Evolutionary conservation across 2,329 filamentous ascomycete species (phyloP).

Genomic region (Aspergillus sp.): DNA sequence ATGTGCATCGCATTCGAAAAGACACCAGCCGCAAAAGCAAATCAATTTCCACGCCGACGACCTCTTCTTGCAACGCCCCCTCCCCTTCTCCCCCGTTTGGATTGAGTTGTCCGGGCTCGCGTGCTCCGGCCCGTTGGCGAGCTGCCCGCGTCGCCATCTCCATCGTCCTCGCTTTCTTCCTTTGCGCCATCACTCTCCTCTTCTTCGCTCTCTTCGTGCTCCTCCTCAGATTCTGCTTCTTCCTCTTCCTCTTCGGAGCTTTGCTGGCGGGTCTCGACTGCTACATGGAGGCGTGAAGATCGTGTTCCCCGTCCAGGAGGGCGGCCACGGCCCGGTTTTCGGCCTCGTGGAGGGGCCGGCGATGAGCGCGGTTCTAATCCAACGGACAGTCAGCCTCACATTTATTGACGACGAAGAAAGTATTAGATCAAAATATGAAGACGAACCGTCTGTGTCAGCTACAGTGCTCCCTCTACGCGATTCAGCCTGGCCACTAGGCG

Average conservation of each 20-base stretch:
- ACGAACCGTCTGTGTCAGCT: constrained; percentile 49
- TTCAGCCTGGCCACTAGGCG: constrained; percentile 32
- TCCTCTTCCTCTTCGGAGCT: constrained; percentile 33
- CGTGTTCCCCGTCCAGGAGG: constrained; percentile 37
- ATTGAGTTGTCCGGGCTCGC: constrained; percentile 34
- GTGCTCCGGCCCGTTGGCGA: constrained; percentile 37
- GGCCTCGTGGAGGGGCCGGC: constrained; percentile 42
- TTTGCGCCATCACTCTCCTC: constrained; percentile 37
- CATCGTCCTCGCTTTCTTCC: constrained; percentile 39
- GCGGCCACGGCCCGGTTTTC: constrained; percentile 35
- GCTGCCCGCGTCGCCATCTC: constrained; percentile 34
- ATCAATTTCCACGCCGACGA: constrained; percentile 30
- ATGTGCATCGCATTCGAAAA: background rate
- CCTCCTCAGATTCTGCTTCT: constrained; percentile 41
- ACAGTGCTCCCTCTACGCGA: constrained; percentile 47
- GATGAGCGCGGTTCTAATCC: constrained; percentile 43
- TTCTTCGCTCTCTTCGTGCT: constrained; percentile 41
- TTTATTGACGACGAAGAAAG: background rate
- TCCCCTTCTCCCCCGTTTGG: constrained; percentile 37
- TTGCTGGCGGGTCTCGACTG: constrained; percentile 36
- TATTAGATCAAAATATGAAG: background rate
- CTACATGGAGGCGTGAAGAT: constrained; percentile 40
- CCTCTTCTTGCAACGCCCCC: constrained; percentile 37
- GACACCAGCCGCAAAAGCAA: constrained; percentile 1
- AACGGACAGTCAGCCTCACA: background rate